A percentile compares a stretch with the other conserved stretches of the same genome.
phyloP scores from a whole-genome alignment of 2,329 filamentous ascomycete species.

The Fusarium nisikadoi region DNA sequence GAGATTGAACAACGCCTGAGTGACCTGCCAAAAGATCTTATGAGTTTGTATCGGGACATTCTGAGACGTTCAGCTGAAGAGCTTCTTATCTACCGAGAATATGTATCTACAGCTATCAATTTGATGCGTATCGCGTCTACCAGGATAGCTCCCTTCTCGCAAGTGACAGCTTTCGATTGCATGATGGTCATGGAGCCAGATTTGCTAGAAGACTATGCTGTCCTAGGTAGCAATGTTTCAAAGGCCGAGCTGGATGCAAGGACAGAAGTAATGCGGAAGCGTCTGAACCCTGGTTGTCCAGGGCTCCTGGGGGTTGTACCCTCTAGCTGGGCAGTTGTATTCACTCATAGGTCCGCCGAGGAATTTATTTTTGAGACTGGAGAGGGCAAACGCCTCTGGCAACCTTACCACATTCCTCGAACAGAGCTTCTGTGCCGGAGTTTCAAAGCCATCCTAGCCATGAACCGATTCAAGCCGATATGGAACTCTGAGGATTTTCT shows the following conservation, averaged over 20 bases:
- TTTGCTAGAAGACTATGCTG: background rate
- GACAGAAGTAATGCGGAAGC: background rate
- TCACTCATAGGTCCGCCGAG: background rate
- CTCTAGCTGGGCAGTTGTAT: background rate
- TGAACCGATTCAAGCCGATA: background rate
- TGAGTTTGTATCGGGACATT: background rate
- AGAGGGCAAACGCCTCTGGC: background rate
- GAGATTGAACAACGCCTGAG: background rate
- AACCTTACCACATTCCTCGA: background rate
- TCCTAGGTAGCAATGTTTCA: too few relatives aligned
- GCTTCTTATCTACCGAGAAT: background rate
- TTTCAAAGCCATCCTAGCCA: background rate
- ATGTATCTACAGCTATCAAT: background rate
- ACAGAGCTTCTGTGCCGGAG: background rate
- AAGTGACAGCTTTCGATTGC: background rate
- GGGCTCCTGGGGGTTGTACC: background rate
- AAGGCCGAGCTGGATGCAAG: accelerated
- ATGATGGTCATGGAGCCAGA: background rate
- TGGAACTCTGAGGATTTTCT: background rate
- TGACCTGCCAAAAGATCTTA: background rate
- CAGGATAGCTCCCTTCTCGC: background rate
- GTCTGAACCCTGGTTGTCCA: background rate
- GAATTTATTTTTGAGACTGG: background rate
- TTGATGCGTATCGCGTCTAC: background rate
- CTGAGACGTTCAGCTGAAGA: background rate